Percentiles rank a stretch among this genome's conserved stretches.
phyloP scores from a whole-genome alignment of 495 filamentous ascomycete genomes.

The Talaromyces proteolyticus region DNA sequence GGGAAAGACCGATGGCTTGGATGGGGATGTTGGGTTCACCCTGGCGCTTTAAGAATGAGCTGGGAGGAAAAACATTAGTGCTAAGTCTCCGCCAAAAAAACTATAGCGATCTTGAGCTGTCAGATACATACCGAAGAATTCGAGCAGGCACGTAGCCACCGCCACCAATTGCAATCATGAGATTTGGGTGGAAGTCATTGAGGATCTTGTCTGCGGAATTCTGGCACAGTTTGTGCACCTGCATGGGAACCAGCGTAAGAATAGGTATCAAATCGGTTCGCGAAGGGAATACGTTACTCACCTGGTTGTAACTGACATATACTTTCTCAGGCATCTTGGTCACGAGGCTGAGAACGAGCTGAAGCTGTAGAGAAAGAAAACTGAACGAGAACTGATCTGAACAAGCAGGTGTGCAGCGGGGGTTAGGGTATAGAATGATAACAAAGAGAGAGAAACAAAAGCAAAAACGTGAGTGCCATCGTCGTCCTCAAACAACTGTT shows the following conservation, averaged over 20 bases:
- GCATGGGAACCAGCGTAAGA: not conserved
- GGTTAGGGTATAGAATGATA: too few relatives aligned
- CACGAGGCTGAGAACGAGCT: too few relatives aligned
- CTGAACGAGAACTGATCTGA: too few relatives aligned
- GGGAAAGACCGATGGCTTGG: conserved; percentile 95
- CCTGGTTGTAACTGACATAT: conserved; percentile 95
- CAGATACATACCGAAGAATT: conserved; percentile 78
- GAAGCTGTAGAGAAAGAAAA: too few relatives aligned
- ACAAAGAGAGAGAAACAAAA: too few relatives aligned
- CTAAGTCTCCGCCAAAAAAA: not conserved
- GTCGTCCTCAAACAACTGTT: too few relatives aligned
- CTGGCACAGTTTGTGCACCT: conserved; percentile 98
- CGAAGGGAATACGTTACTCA: conserved; percentile 29
- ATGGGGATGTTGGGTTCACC: conserved; percentile 94
- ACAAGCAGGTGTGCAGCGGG: too few relatives aligned
- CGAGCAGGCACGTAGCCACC: conserved; percentile 96
- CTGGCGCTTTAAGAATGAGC: conserved; percentile 89
- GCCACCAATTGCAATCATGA: conserved; percentile 98
- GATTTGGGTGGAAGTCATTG: conserved; percentile 76
- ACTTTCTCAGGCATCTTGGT: conserved; percentile 79
- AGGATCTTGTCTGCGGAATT: conserved; percentile 74
- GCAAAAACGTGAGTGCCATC: too few relatives aligned
- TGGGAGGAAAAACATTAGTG: conserved; percentile 14
- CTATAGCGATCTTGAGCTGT: too few relatives aligned
- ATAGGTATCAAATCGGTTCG: not conserved